Percentiles rank a stretch among this genome's conserved stretches.
Evolutionary conservation across 306 rosid genomes (phyloP).

Genomic region (Trifolium fragiferum): DNA sequence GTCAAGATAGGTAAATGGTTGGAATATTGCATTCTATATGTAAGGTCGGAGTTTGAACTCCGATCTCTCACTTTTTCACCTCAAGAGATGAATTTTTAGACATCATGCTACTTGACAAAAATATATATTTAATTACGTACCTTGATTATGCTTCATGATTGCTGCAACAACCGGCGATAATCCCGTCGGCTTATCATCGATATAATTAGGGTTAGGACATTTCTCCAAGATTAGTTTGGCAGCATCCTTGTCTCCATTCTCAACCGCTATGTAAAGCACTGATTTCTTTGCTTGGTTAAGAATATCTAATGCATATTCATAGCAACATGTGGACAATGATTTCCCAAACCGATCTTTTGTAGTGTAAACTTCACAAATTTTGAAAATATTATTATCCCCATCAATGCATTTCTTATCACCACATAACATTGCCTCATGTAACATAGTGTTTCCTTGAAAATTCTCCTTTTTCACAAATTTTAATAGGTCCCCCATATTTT

Average conservation of each 20-base stretch:
- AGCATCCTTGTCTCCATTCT: background rate
- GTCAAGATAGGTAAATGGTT: too few relatives aligned
- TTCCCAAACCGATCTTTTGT: background rate
- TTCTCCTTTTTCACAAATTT: background rate
- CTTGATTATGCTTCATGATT: background rate
- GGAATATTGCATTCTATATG: too few relatives aligned
- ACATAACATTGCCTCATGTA: conserved; percentile 36
- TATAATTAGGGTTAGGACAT: too few relatives aligned
- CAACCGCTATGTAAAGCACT: conserved; percentile 17
- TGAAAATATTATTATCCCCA: background rate
- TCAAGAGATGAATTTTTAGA: too few relatives aligned
- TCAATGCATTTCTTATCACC: background rate
- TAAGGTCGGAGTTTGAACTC: too few relatives aligned
- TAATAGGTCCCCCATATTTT: background rate
- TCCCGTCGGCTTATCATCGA: background rate
- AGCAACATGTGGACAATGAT: background rate
- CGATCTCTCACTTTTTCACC: too few relatives aligned
- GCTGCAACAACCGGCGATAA: background rate
- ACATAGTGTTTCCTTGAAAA: conserved; percentile 3
- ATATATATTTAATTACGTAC: background rate
- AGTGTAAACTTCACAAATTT: background rate
- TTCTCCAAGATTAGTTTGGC: conserved; percentile 15
- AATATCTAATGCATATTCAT: background rate
- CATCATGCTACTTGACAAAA: too few relatives aligned
- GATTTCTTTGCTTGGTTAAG: background rate